Evolutionary conservation across 2,329 filamentous ascomycete species (phyloP), one percentile per base, ranked within the genome.

Genomic region (Colletotrichum cuscutae): DNA sequence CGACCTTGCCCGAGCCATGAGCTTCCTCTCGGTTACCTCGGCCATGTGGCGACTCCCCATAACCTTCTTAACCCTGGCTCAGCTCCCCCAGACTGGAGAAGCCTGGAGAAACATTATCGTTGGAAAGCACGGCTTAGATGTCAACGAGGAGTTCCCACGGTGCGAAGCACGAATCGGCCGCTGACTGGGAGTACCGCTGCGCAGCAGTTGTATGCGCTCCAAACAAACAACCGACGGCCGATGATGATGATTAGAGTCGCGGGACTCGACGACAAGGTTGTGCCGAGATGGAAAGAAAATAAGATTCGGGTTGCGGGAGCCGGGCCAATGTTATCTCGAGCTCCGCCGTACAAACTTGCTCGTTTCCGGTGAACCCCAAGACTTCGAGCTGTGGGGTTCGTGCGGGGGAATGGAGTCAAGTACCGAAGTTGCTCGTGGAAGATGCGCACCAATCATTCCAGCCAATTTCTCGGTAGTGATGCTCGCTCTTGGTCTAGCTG

Each of bases 311-410:
- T 60, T 15, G 22, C n/a, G 56, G 35, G 26, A 69, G 49, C 71
- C 71, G 66, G 66, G 56, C 35, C 66, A 72, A 72, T 72, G 60
- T 65, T 70, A n/a, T 61, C 61, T 72, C 70, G 70, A 69, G 66
- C 24, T 46, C 37, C 35, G 37, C 53, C 13, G 32, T 53, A 37
- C 54, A 42, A 11, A 32, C 57, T 56, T 15, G 13, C 42, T 59
- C 58, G 30, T 49, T 46, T 59, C 32, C 42, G 53, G 32, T 28
- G 24, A 68, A 56, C 65, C 54, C 70, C 46, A 65, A 61, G 35
- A 56, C 26, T 24, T 24, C 19, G 8, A 19, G 24, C 24, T 65
- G 66, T 65, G 60, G 71, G 56, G 60, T 60, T 61, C 8, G 60
- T 65, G 66, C 66, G 71, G 71, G 71, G 71, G 37, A 53, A 70